Base-by-base conservation (phyloP, 1,139 yeast genomes). In the Scheffersomyces insectosa region DNA sequence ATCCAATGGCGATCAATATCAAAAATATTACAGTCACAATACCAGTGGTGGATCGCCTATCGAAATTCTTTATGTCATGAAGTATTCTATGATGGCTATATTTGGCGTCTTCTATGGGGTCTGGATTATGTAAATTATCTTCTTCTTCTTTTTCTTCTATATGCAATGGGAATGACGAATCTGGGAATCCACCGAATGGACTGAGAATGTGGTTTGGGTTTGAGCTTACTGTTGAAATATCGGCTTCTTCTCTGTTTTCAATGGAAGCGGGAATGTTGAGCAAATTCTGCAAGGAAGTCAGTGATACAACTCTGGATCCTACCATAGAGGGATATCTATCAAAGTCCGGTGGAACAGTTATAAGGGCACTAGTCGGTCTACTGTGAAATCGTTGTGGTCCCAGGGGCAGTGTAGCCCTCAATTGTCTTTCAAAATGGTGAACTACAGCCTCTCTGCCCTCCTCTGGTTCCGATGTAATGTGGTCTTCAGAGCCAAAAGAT, bases 291-390 rank as follows among this genome's bases (percentile, higher is more conserved):
- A 74, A 57, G 2, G 79, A 73, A 1, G 73, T 60, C 4, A 77
- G 70, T 48, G 80, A 71, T 0, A 72, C 75, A 13, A 70, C 75
- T 48, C 81, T 62, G 16, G 80, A 72, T 8, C 79, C 78, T 5
- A 73, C 75, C 53, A 78, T 61, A 6, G 76, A 65, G 3, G 85
- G 85, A 52, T 80, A 81, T 52, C 85, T 66, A 54, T 80, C 85
- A 51, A 67, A 80, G 48, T 78, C 83, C 0, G 80, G 72, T 7
- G 85, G 83, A n/a, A 60, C 64, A 39, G 60, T 60, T 33, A 61
- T 58, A 44, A 55, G 55, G 41, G 51, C 52, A 33, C 52, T 23
- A 20, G 42, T 42, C n/a, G 41, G 34, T 28, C 32, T 29, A 20
- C 25, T 20, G 8, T 5, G 25, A 7, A 20, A 20, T 20, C 25